phyloP scores from a whole-genome alignment of 306 rosid species.

The Prunus armeniaca region DNA sequence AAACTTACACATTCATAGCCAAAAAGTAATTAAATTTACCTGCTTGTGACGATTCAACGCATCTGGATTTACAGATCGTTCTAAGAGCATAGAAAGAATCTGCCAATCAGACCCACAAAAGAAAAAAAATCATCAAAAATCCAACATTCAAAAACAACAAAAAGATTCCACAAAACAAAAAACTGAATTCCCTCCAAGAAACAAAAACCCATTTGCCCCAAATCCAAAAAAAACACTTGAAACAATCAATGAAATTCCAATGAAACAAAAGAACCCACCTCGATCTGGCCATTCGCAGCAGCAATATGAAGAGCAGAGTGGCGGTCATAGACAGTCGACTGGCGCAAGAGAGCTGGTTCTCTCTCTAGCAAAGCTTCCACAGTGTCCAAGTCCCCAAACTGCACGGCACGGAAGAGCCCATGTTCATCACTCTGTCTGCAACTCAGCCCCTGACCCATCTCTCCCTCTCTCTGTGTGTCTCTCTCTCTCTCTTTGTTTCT shows the following conservation, averaged over 20 bases:
- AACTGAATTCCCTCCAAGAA: not conserved
- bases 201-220: conserved; percentile 10
- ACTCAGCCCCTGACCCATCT: conserved; percentile 95
- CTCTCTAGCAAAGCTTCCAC: conserved; percentile 45
- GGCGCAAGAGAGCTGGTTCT: conserved; percentile 50
- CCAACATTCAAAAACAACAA: conserved; percentile 15
- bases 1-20: conserved; percentile 12
- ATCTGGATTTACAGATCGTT: conserved; percentile 79
- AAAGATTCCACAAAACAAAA: not conserved
- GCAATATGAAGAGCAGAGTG: conserved; percentile 89
- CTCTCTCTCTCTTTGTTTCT: not conserved
- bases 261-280: conserved; percentile 38
- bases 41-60: conserved; percentile 89
- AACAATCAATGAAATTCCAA: not conserved
- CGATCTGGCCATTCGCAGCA: conserved; percentile 97
- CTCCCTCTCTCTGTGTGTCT: not conserved
- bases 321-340: conserved; percentile 76
- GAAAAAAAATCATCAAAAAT: conserved; percentile 6
- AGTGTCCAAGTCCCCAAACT: conserved; percentile 57
- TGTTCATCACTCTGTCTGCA: conserved; percentile 67
- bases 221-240: not conserved
- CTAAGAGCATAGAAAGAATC: conserved; percentile 74
- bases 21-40: conserved; percentile 34
- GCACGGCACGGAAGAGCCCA: conserved; percentile 79
- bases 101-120: conserved; percentile 18